Base-by-base conservation (phyloP, 2,329 filamentous ascomycete genomes). In the Aspergillus chevalieri region DNA sequence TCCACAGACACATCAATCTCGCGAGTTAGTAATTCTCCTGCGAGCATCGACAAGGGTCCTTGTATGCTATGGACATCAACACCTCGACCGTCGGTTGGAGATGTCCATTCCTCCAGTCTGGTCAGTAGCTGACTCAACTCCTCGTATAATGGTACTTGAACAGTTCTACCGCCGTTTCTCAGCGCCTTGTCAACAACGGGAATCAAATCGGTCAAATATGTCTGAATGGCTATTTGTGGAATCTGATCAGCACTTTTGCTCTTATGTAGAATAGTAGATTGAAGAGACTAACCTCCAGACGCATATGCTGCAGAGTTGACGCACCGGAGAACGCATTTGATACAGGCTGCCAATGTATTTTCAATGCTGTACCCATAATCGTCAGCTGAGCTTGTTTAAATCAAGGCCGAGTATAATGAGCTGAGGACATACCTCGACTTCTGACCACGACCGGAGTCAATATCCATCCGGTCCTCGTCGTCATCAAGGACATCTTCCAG, bases 391-490 rank as follows among this genome's bases (percentile, higher is more conserved):
- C 17, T 19, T 6, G 15, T 47, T 17, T 44, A 36, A 12, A 41
- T 22, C 28, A 43, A 43, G 10, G 30, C 26, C 33, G n/a, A 12
- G 17, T n/a, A n/a, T 14, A 26, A 17, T 14, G 38, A 42, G 34
- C 3, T 30, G 30, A 6, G 12, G 61, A 51, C 59, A 52, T 54
- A 66, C 64, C 55, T 57, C 39, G 61, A 65, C 47, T 67, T 65
- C 33, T 76, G 74, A 7, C 65, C 69, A 46, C 67, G 62, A 19
- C 66, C 72, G 2, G 75, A 75, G 61, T 86, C 84, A 19, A 87
- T 71, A 15, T 89, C 86, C 85, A 89, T 89, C 49, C 77, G 76
- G 53, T 85, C 81, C 43, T 81, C 80, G 33, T 70, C 65, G 15
- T 63, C 57, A 28, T 78, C 77, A 6, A 66, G 69, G 4, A 79